Evolutionary conservation across 257 asterid genomes (phyloP).

Genomic region (Nicotiana otophora): DNA sequence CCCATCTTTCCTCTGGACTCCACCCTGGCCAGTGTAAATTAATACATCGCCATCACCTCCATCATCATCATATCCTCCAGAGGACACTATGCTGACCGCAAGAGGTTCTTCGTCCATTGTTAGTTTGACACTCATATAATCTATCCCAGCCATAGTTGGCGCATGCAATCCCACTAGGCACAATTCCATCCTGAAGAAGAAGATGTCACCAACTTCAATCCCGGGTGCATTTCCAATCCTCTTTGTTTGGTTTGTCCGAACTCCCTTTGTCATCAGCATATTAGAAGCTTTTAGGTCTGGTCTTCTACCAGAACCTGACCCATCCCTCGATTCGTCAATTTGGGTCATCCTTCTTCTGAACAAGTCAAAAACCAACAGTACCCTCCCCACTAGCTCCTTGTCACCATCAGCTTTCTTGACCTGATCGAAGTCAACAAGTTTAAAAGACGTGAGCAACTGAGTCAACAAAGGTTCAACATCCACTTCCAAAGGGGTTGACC

Average conservation of each 20-base stretch:
- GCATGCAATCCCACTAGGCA: conserved; percentile 81
- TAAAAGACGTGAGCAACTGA: conserved; percentile 31
- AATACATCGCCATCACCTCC: conserved; percentile 53
- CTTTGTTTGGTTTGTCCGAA: conserved; percentile 56
- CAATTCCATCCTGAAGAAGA: conserved; percentile 84
- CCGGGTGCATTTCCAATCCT: conserved; percentile 73
- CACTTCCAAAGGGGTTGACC: conserved; percentile 20
- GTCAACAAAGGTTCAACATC: conserved; percentile 32
- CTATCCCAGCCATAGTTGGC: conserved; percentile 92
- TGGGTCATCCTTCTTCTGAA: conserved; percentile 56
- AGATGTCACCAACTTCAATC: conserved; percentile 81
- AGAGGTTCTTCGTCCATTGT: conserved; percentile 75
- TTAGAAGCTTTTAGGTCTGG: conserved; percentile 63
- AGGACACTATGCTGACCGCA: conserved; percentile 84
- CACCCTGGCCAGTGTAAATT: conserved; percentile 21
- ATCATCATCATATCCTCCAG: conserved; percentile 87
- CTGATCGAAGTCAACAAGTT: conserved; percentile 44
- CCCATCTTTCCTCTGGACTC: conserved; percentile 15
- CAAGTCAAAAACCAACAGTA: conserved; percentile 55
- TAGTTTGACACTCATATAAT: conserved; percentile 58
- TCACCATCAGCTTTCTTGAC: conserved; percentile 51
- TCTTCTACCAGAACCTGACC: conserved; percentile 48
- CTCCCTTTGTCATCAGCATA: conserved; percentile 56
- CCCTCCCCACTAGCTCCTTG: conserved; percentile 36
- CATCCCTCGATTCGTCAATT: conserved; percentile 53